Percentiles rank a stretch among this genome's conserved stretches.
phyloP scores from a whole-genome alignment of 805 yeast species.

The Wickerhamiella shivajii region DNA sequence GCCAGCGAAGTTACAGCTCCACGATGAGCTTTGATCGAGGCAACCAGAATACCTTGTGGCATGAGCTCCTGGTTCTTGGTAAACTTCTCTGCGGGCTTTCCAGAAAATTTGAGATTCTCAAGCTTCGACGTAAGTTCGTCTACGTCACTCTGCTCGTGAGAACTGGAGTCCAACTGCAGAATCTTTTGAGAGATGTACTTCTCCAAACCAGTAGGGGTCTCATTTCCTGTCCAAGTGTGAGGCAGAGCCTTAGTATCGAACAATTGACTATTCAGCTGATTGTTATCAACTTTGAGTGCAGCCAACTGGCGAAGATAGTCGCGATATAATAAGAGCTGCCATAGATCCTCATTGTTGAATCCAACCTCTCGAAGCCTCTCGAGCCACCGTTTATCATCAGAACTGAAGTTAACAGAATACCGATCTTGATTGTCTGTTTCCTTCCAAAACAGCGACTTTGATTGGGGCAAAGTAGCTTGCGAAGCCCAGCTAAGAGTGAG shows the following conservation, averaged over 20 bases:
- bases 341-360: conserved; percentile 50
- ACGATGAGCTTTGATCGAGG: conserved; percentile 50
- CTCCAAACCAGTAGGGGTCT: conserved; percentile 10
- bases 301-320: conserved; percentile 40
- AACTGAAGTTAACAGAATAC: conserved; percentile 11
- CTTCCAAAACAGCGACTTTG: conserved; percentile 72
- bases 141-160: too few species aligned
- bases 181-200: conserved; percentile 7
- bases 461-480: conserved; percentile 39
- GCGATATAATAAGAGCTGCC: conserved; percentile 67
- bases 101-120: too few species aligned
- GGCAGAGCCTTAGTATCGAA: conserved; percentile 1
- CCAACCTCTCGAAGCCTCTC: conserved; percentile 61
- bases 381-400: conserved; percentile 37
- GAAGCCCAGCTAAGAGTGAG: conserved; percentile 57
- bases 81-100: too few species aligned
- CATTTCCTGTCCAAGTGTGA: conserved; percentile 12
- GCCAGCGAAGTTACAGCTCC: conserved; percentile 42
- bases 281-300: conserved; percentile 1
- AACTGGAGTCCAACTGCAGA: background rate
- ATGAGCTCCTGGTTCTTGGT: too few species aligned
- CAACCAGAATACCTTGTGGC: conserved; percentile 41
- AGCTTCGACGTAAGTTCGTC: too few species aligned
- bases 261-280: background rate
- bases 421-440: background rate